phyloP scores from a whole-genome alignment of 305 asterid genomes.

The Fraxinus albicans region DNA sequence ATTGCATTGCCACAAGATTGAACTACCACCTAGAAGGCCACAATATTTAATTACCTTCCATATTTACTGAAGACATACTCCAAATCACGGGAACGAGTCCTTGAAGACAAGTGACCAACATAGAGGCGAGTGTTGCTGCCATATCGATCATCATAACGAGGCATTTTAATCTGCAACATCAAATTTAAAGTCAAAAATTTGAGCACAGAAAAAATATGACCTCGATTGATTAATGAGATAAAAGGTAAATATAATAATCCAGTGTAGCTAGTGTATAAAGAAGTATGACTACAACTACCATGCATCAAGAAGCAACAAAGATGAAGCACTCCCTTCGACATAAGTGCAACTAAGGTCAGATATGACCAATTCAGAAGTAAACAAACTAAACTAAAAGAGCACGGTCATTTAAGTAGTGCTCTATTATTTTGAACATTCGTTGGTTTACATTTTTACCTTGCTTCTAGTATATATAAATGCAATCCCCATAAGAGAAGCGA shows the following conservation, averaged over 20 bases:
- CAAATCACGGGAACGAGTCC: constrained; percentile 89
- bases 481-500: not conserved
- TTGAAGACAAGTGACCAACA: constrained; percentile 89
- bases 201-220: not conserved
- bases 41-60: constrained; percentile 62
- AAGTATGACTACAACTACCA: not conserved
- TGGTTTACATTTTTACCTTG: not conserved
- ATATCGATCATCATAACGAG: constrained; percentile 79
- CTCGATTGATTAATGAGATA: not conserved
- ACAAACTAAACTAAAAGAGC: not conserved
- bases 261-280: not conserved
- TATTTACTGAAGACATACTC: constrained; percentile 87
- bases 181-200: not conserved
- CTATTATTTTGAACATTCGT: not conserved
- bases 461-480: not conserved
- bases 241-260: not conserved
- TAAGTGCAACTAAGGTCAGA: not conserved
- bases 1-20: not conserved
- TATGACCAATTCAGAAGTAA: not conserved
- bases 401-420: not conserved
- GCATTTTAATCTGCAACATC: constrained; percentile 52
- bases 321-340: not conserved
- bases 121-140: constrained; percentile 80
- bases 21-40: not conserved
- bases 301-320: not conserved